Conservation (phyloP, 345 rosid species). For the Salix viminalis region DNA sequence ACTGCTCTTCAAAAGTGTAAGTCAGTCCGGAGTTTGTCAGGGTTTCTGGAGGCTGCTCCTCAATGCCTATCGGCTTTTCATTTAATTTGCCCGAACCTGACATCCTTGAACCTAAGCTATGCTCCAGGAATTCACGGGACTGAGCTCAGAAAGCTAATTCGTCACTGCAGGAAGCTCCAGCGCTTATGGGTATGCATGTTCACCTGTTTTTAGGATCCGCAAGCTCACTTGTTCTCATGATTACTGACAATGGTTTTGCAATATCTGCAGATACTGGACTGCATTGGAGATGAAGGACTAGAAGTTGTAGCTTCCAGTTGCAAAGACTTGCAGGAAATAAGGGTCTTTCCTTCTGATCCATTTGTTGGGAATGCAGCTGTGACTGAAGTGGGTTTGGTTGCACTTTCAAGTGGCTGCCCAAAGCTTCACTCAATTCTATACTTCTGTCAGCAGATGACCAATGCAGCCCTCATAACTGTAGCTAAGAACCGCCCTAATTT, state of each 20-base stretch:
- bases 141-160: constrained; percentile 59
- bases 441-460: constrained; percentile 96
- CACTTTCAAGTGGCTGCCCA: constrained; percentile 74
- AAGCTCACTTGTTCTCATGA: background rate
- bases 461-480: constrained; percentile 76
- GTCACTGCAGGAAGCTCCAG: constrained; percentile 64
- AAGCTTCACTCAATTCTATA: constrained; percentile 80
- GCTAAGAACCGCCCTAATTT: constrained; percentile 85
- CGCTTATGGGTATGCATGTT: constrained; percentile 64
- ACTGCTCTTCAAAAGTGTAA: constrained; percentile 46
- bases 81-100: constrained; percentile 53
- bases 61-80: constrained; percentile 57
- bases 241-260: constrained; percentile 6
- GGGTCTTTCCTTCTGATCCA: constrained; percentile 89
- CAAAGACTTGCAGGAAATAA: constrained; percentile 75
- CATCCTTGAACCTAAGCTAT: constrained; percentile 77
- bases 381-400: constrained; percentile 83
- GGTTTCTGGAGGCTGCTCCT: constrained; percentile 74
- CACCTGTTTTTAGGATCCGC: background rate
- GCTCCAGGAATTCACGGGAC: constrained; percentile 65
- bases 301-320: constrained; percentile 69
- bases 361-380: constrained; percentile 56
- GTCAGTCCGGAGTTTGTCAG: constrained; percentile 72
- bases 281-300: constrained; percentile 86
- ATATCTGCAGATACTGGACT: constrained; percentile 72